phyloP scores from a whole-genome alignment of 2,329 filamentous ascomycete species.

The Fusarium lyarnte region DNA sequence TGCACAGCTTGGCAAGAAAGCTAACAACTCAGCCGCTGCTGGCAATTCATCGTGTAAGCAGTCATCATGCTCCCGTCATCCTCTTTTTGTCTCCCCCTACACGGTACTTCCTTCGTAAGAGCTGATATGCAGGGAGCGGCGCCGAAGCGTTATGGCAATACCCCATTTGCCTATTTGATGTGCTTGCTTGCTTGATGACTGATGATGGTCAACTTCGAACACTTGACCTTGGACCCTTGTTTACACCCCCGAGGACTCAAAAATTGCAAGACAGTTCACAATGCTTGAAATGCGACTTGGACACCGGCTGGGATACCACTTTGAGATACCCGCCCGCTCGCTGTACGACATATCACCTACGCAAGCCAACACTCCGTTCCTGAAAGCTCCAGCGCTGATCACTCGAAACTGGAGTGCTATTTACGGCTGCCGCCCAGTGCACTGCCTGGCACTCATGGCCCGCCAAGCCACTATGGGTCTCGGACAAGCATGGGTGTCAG shows the following conservation, averaged over 20 bases:
- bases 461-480: constrained; percentile 34
- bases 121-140: constrained; percentile 41
- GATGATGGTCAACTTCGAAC: constrained; percentile 23
- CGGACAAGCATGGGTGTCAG: constrained; percentile 17
- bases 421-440: constrained; percentile 22
- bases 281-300: neutral
- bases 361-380: constrained; percentile 27
- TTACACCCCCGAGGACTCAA: neutral
- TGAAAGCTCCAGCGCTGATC: constrained; percentile 15
- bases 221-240: constrained; percentile 1
- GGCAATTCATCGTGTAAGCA: constrained; percentile 28
- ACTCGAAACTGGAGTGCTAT: constrained; percentile 17
- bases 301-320: neutral
- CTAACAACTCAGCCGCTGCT: constrained; percentile 37
- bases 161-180: constrained; percentile 12
- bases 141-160: constrained; percentile 10
- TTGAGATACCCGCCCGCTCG: neutral
- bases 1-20: constrained; percentile 40
- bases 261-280: neutral
- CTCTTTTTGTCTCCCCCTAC: neutral
- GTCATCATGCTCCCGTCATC: constrained; percentile 29
- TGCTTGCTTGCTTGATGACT: constrained; percentile 30
- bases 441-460: constrained; percentile 16
- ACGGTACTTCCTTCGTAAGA: constrained; percentile 19
- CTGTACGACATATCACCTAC: constrained; percentile 30